Percentiles rank a stretch among this genome's conserved stretches.
phyloP scores from a whole-genome alignment of 1,284 basidiomycete species.

The Athelia sp. region DNA sequence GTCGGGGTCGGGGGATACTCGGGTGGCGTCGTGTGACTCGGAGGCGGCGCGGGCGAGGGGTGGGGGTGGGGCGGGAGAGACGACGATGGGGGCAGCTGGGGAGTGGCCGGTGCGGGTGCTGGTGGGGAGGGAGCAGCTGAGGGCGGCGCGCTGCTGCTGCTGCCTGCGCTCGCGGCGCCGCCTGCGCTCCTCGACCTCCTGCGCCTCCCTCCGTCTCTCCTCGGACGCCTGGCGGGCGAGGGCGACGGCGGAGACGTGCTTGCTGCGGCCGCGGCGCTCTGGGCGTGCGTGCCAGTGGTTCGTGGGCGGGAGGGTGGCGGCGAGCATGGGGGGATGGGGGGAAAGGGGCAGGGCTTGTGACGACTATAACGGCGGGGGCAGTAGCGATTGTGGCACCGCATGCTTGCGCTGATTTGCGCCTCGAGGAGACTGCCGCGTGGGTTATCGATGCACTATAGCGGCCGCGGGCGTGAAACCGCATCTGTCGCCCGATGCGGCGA shows the following conservation, averaged over 20 bases:
- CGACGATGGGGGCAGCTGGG: not conserved
- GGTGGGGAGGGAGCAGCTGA: not conserved
- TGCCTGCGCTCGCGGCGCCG: not conserved
- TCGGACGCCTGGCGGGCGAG: conserved; percentile 45
- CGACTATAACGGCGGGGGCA: not conserved
- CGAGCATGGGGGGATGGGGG: conserved; percentile 15
- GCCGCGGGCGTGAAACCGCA: too few species aligned
- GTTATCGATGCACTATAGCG: too few species aligned
- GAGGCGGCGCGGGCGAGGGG: conserved; percentile 3
- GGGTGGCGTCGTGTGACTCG: conserved; percentile 17
- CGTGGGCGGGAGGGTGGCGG: conserved; percentile 16
- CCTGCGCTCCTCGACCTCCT: not conserved
- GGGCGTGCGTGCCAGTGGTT: conserved; percentile 10
- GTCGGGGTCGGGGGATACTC: conserved; percentile 2
- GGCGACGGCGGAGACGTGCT: conserved; percentile 39
- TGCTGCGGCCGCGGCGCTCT: conserved; percentile 42
- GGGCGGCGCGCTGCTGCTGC: not conserved
- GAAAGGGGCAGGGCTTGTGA: not conserved
- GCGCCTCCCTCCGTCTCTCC: conserved; percentile 27
- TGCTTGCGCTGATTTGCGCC: too few species aligned
- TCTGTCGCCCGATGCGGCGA: too few species aligned
- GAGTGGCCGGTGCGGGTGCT: not conserved
- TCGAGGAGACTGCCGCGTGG: too few species aligned
- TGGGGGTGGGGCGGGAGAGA: not conserved
- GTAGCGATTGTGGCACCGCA: too few species aligned